Conservation (phyloP, 371 early-diverging fungal species). For the Lichtheimia corymbifera region DNA sequence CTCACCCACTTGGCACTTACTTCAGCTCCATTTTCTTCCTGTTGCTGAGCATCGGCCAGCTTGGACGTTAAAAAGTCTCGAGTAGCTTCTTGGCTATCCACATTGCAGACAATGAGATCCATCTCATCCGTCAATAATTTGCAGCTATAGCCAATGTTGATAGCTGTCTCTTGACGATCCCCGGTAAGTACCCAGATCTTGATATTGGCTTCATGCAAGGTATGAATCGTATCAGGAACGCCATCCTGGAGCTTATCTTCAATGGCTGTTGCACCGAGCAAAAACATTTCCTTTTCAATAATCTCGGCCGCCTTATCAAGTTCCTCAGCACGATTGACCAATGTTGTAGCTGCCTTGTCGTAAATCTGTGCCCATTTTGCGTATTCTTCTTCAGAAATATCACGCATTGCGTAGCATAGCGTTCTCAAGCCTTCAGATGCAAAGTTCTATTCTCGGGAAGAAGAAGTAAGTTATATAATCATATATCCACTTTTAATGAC, state of each 20-base stretch:
- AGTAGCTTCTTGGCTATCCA: conserved; percentile 69
- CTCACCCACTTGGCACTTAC: background rate
- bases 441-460: conserved; percentile 59
- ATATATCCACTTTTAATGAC: background rate
- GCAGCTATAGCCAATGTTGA: conserved; percentile 92
- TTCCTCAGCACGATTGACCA: conserved; percentile 84
- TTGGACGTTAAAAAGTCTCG: conserved; percentile 70
- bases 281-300: conserved; percentile 87
- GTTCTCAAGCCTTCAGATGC: conserved; percentile 93
- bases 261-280: conserved; percentile 97
- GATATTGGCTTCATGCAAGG: conserved; percentile 90
- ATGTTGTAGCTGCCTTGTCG: conserved; percentile 86
- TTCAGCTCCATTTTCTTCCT: conserved; percentile 31
- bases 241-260: conserved; percentile 99
- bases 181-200: conserved; percentile 98
- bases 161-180: conserved; percentile 92
- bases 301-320: conserved; percentile 90
- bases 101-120: conserved; percentile 77
- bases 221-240: conserved; percentile 95
- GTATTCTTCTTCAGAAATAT: conserved; percentile 87
- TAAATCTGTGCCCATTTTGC: conserved; percentile 77
- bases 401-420: conserved; percentile 90
- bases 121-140: conserved; percentile 84
- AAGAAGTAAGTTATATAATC: background rate
- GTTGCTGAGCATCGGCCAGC: conserved; percentile 51